phyloP scores from a whole-genome alignment of 1,284 basidiomycete species.

The Ceratobasidium sp. region DNA sequence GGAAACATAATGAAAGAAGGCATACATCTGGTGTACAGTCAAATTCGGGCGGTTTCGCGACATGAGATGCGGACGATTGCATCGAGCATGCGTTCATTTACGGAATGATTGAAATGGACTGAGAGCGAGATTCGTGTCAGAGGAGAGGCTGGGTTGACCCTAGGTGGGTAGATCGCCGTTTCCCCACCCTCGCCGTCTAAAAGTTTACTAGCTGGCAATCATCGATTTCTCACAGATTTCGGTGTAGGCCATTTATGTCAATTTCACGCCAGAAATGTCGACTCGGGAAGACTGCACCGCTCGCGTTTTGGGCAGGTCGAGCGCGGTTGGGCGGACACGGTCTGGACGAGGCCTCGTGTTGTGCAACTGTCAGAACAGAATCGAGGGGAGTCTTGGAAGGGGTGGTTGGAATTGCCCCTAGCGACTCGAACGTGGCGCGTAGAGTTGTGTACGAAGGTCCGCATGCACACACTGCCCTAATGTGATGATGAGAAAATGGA shows the following conservation, averaged over 20 bases:
- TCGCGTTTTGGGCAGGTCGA: conserved; percentile 7
- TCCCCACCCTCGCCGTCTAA: neutral
- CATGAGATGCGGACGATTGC: neutral
- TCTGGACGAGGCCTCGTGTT: conserved; percentile 3
- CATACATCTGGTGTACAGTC: neutral
- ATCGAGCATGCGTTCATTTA: neutral
- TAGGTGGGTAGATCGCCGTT: conserved; percentile 10
- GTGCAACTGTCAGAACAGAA: neutral
- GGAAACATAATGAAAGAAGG: too few species aligned
- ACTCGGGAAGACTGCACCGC: neutral
- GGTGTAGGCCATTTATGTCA: conserved; percentile 15
- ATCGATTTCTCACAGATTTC: conserved; percentile 14
- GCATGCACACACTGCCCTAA: neutral
- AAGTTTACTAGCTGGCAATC: conserved; percentile 8
- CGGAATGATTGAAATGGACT: neutral
- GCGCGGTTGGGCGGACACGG: neutral
- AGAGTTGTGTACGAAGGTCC: neutral
- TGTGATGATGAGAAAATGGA: conserved; percentile 7
- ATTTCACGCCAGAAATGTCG: neutral
- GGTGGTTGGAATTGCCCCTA: conserved; percentile 3
- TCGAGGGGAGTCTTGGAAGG: neutral
- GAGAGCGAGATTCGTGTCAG: neutral
- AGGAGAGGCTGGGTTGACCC: neutral
- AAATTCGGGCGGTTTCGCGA: neutral
- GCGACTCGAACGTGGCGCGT: neutral